These are phyloP conservation scores for Fraxinus sp. DNA, from an alignment of 305 asterid species.

Conservation along the genomic window DNA sequence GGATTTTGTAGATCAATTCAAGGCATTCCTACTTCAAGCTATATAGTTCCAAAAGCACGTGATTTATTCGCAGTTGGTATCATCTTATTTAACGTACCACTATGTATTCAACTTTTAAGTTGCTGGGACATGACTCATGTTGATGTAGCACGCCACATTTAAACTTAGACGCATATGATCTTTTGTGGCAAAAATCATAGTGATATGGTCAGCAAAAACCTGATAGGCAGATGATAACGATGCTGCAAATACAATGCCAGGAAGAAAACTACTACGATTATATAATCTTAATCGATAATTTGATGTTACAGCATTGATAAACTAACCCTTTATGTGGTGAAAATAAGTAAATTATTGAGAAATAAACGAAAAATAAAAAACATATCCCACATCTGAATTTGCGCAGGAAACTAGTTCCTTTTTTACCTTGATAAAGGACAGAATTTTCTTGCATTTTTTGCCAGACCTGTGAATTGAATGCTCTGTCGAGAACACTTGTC, in stretches of 20 bases:
- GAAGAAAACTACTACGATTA: neutral
- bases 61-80: conserved; percentile 32
- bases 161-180: neutral
- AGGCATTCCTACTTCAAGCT: neutral
- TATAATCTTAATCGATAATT: neutral
- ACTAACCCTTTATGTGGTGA: neutral
- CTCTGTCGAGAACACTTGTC: neutral
- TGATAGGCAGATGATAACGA: neutral
- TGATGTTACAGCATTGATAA: neutral
- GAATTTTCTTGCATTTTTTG: conserved; percentile 8
- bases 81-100: neutral
- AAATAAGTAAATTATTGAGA: conserved; percentile 6
- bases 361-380: neutral
- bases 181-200: neutral
- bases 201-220: neutral
- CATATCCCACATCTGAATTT: conserved; percentile 15
- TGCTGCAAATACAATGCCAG: neutral
- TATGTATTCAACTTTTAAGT: neutral
- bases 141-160: neutral
- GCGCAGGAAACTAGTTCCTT: neutral
- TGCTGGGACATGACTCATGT: neutral
- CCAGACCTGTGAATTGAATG: conserved; percentile 17
- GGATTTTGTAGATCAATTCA: neutral
- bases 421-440: neutral
- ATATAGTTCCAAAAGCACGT: conserved; percentile 56